phyloP scores from a whole-genome alignment of 306 rosid genomes.

The Begonia peltatifolia region DNA sequence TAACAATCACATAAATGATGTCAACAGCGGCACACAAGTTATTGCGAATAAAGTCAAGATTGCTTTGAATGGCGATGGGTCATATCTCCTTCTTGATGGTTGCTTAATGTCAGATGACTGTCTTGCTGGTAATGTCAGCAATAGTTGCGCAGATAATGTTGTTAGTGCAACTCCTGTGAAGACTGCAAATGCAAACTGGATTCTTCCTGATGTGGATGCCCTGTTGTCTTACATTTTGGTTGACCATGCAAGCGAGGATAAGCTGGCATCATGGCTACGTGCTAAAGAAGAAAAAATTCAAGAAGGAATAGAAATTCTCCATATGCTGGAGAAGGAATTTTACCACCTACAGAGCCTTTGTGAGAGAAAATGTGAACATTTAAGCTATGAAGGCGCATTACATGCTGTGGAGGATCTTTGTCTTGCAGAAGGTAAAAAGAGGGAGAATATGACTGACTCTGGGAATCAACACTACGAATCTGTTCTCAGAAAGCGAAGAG shows the following conservation, averaged over 20 bases:
- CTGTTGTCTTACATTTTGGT: constrained; percentile 73
- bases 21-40: constrained; percentile 23
- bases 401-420: constrained; percentile 78
- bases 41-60: constrained; percentile 55
- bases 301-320: constrained; percentile 58
- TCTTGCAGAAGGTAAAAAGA: constrained; percentile 68
- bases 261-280: constrained; percentile 57
- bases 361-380: constrained; percentile 68
- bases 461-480: constrained; percentile 56
- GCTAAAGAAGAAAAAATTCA: constrained; percentile 56
- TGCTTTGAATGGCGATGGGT: constrained; percentile 73
- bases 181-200: constrained; percentile 22
- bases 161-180: constrained; percentile 21
- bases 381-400: constrained; percentile 66
- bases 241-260: constrained; percentile 56
- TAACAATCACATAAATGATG: constrained; percentile 32
- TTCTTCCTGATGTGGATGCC: constrained; percentile 26
- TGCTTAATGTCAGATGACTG: constrained; percentile 34
- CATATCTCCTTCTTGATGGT: constrained; percentile 63
- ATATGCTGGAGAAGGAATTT: constrained; percentile 77
- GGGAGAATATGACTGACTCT: constrained; percentile 49
- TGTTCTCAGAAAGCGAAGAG: constrained; percentile 60
- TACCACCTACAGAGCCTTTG: constrained; percentile 55
- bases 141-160: constrained; percentile 26
- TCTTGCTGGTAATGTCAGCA: constrained; percentile 16